Percentiles rank a stretch among this genome's conserved stretches.
These are phyloP conservation scores for Gnomoniopsis smithogilvyi DNA, from an alignment of 2,329 filamentous ascomycete genomes.

Conservation along the genomic window DNA sequence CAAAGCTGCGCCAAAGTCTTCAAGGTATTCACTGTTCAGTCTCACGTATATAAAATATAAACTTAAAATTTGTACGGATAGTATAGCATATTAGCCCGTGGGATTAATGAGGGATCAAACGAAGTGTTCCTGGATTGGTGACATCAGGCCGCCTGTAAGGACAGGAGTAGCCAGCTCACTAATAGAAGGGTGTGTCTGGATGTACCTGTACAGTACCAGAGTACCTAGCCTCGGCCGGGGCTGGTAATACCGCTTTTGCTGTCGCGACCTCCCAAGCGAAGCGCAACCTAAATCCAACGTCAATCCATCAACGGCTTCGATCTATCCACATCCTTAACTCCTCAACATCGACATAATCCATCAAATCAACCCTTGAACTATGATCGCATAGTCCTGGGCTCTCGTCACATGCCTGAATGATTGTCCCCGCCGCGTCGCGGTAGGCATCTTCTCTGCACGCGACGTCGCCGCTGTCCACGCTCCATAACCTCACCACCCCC, in stretches of 20 bases:
- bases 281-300: slow-evolving; percentile 24
- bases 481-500: slow-evolving; percentile 4
- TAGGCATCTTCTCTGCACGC: slow-evolving; percentile 45
- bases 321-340: slow-evolving; percentile 37
- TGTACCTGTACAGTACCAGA: too few species aligned
- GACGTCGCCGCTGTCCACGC: slow-evolving; percentile 29
- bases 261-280: neutral
- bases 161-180: too few species aligned
- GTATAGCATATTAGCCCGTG: too few species aligned
- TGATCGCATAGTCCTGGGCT: slow-evolving; percentile 39
- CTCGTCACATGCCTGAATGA: slow-evolving; percentile 43
- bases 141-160: too few species aligned
- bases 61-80: too few species aligned
- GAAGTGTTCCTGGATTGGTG: too few species aligned
- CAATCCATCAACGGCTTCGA: slow-evolving; percentile 24
- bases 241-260: neutral
- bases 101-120: too few species aligned
- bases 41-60: too few species aligned
- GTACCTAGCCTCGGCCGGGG: neutral
- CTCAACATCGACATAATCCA: slow-evolving; percentile 40
- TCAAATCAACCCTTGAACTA: slow-evolving; percentile 36
- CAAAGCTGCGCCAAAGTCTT: too few species aligned
- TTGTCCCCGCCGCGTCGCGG: slow-evolving; percentile 38
- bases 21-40: too few species aligned
- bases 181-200: too few species aligned